These are phyloP conservation scores for Prunella vulgaris DNA, from an alignment of 257 asterid species.

Conservation along the genomic window DNA sequence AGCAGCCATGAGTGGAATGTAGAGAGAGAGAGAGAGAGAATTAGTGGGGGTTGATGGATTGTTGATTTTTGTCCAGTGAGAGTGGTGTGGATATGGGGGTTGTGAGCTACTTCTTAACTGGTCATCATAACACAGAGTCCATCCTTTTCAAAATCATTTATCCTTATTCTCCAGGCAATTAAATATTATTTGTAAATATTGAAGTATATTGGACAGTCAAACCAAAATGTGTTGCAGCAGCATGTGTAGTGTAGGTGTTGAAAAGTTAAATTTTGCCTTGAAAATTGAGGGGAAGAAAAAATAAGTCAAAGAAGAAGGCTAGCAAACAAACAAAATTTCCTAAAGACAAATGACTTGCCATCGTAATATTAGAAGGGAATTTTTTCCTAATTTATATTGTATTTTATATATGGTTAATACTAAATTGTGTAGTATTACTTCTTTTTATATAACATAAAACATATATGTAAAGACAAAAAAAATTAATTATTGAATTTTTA, in stretches of 20 bases:
- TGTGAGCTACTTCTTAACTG: conserved; percentile 17
- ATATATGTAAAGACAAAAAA: too few species aligned
- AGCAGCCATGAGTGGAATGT: conserved; percentile 22
- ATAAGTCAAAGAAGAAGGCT: conserved; percentile 1
- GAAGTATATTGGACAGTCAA: background rate
- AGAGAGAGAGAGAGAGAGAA: background rate
- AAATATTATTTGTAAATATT: background rate
- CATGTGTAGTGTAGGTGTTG: conserved; percentile 16
- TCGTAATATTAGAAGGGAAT: background rate
- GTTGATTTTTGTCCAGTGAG: conserved; percentile 7
- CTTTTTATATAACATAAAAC: too few species aligned
- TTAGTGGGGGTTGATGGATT: conserved; percentile 14
- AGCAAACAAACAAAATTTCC: background rate
- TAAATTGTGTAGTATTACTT: too few species aligned
- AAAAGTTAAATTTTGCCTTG: conserved; percentile 4
- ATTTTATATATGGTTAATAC: too few species aligned
- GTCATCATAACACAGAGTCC: background rate
- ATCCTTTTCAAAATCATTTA: conserved; percentile 15
- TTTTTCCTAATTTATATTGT: too few species aligned
- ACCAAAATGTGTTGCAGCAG: background rate
- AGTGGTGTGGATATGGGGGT: conserved; percentile 13
- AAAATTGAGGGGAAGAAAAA: background rate
- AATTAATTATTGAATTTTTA: too few species aligned
- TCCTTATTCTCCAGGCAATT: background rate
- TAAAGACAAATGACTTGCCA: background rate